Evolutionary conservation across 306 rosid species (phyloP), one percentile per base, ranked within the genome.

Genomic region (Rosa lucieae): DNA sequence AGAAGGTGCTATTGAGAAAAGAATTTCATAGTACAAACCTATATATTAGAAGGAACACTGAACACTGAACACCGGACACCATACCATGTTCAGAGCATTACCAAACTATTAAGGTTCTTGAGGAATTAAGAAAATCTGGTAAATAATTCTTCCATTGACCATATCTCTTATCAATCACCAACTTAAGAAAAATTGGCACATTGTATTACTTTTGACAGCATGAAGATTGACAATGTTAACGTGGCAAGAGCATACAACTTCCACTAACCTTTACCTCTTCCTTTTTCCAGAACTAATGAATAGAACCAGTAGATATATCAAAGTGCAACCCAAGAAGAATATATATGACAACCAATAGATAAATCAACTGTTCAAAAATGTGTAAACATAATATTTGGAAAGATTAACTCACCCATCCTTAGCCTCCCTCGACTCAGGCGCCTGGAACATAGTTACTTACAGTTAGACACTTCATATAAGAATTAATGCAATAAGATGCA

Each of bases 321-420:
- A 53, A 40, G 13, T 37, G 62, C 42, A 32, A 18, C 26, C 21
- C 63, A 48, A 48, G 20, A 62, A 5, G 39, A 65, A 49, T 40
- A 66, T 51, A 39, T 40, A 39, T 40, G 32, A 39, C 7, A 0
- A 18, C 15, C 4, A 0, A 39, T 8, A 1, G 26, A 2, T 40
- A 29, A 12, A 70, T 69, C 52, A 75, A 69, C 65, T 55, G 39
- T 68, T 48, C 55, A 77, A 17, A 17, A 67, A 79, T 26, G 76
- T n/a, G 17, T 48, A 40, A 68, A 73, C 65, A 48, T 58, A 26
- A 55, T 84, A 40, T 67, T 55, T 51, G 77, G 37, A 62, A 75
- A 80, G 13, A 74, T 72, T 32, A 84, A 55, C 92, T 84, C 86
- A 94, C 98, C 86, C 75, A 15, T 72, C 79, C 83, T 85, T 94